Evolutionary conservation across 163 green algal genomes (phyloP), one percentile per base, ranked within the genome.

Genomic region (Scenedesmus sp.): DNA sequence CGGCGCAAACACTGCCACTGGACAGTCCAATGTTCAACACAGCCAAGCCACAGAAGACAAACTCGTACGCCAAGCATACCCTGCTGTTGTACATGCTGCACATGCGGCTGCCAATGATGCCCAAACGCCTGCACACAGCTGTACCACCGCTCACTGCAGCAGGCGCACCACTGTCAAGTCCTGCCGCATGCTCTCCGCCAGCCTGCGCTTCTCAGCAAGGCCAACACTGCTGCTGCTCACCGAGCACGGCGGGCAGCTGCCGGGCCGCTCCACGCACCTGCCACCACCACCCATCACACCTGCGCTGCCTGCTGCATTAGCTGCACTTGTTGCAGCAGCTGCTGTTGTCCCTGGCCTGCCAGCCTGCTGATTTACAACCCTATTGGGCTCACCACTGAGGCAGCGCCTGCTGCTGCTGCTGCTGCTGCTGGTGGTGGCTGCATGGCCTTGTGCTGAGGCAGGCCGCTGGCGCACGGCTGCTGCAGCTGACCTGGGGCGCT

Each of bases 101-200:
- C 23, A 79, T 23, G 52, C 66, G 6, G 5, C 16, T 46, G 34
- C 6, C 16, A 18, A 34, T 26, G 62, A 64, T 73, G 62, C 9
- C 66, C 66, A 76, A 9, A 20, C 2, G 7, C 2, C 70, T 79
- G 70, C 70, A 79, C 23, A 16, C 23, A 52, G 34, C 34, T 52
- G 4, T 23, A 73, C 20, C 23, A 4, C 26, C 7, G 26, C 34
- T 86, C 54, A 91, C 3, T 77, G 54, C 74, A 91, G 73, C 87
- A 91, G 9, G 8, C 87, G 77, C 20, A 91, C 87, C 56, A 73
- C 87, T 46, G 34, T 23, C 87, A 91, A 46, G 57, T 91, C 87
- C 70, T 74, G 55, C 73, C 54, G 4, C 73, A 54, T 26, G n/a
- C 73, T 84, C 55, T 85, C 87, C 15, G 20, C 54, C 55, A 86